Evolutionary conservation across 768 basidiomycete species (phyloP).

Genomic region (Mycena epipterygia): DNA sequence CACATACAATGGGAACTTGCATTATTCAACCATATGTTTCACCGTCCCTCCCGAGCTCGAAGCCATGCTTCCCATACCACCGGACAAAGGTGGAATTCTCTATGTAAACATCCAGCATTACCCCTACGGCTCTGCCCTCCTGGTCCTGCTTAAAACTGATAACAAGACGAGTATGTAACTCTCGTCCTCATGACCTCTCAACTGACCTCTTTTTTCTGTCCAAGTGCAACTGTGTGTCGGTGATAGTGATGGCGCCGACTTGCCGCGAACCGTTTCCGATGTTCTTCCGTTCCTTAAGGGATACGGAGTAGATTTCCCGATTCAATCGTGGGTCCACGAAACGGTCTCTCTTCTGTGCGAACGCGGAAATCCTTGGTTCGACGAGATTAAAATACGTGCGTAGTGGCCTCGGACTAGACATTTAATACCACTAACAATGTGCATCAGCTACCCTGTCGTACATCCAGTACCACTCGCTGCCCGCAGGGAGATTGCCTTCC

Average conservation of each 20-base stretch:
- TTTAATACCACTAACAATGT: slow-evolving; percentile 11
- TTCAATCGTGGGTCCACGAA: slow-evolving; percentile 20
- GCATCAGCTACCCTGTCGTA: slow-evolving; percentile 6
- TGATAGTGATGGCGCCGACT: background rate
- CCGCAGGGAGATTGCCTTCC: slow-evolving; percentile 30
- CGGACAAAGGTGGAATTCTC: background rate
- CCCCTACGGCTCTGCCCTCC: background rate
- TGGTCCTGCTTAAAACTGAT: slow-evolving; percentile 23
- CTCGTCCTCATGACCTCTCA: background rate
- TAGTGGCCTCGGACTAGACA: background rate
- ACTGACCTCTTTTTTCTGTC: no score
- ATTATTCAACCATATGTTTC: slow-evolving; percentile 1
- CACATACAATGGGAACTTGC: background rate
- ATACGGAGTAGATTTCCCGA: slow-evolving; percentile 3
- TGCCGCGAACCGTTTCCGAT: slow-evolving; percentile 5
- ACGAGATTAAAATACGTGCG: slow-evolving; percentile 24
- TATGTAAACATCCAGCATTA: background rate
- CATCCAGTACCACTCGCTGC: slow-evolving; percentile 38
- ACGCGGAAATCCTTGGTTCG: background rate
- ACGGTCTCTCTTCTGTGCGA: slow-evolving; percentile 12
- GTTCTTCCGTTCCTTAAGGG: slow-evolving; percentile 7
- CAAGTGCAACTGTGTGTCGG: slow-evolving; percentile 6
- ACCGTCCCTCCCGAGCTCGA: slow-evolving; percentile 7
- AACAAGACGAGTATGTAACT: slow-evolving; percentile 18
- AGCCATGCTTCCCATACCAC: slow-evolving; percentile 3